A percentile compares a stretch with the other conserved stretches of the same genome.
Conservation (phyloP, 2,329 filamentous ascomycete species). For the Xylariaceae sp. region DNA sequence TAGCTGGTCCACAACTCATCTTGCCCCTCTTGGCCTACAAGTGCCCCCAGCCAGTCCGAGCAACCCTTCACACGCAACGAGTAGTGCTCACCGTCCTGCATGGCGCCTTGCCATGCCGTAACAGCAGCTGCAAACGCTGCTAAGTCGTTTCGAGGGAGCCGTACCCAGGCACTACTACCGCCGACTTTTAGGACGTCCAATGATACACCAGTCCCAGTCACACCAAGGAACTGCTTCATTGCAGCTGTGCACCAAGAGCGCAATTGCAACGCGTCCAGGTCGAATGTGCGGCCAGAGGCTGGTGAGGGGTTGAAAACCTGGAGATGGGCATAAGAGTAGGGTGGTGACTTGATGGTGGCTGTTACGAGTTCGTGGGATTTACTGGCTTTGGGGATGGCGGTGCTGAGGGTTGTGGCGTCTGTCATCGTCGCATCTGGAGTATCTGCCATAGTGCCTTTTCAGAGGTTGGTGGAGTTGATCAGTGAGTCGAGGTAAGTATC, state of each 20-base stretch:
- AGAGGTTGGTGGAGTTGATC: no score
- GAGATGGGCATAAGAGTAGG: conserved; percentile 52
- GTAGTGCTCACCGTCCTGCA: conserved; percentile 38
- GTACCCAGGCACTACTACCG: conserved; percentile 55
- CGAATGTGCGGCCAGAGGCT: not conserved
- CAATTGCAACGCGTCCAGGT: conserved; percentile 58
- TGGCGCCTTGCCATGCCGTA: conserved; percentile 57
- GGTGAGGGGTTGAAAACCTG: conserved; percentile 35
- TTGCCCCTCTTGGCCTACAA: conserved; percentile 47
- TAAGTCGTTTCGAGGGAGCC: conserved; percentile 59
- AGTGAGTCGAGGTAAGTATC: no score
- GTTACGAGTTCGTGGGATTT: conserved; percentile 46
- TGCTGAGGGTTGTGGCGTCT: not conserved
- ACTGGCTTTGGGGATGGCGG: conserved; percentile 14
- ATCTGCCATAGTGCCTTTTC: not conserved
- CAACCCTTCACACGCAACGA: conserved; percentile 52
- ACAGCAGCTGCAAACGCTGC: conserved; percentile 59
- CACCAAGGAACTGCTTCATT: conserved; percentile 65
- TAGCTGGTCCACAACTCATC: conserved; percentile 46
- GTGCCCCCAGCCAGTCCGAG: conserved; percentile 60
- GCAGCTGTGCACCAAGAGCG: conserved; percentile 60
- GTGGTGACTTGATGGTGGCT: conserved; percentile 38
- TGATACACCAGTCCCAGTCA: conserved; percentile 61
- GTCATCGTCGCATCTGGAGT: conserved; percentile 2
- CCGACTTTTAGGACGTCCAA: conserved; percentile 64